Percentiles rank a stretch among this genome's conserved stretches.
Evolutionary conservation across 768 basidiomycete genomes (phyloP).

Genomic region (Postia placenta): DNA sequence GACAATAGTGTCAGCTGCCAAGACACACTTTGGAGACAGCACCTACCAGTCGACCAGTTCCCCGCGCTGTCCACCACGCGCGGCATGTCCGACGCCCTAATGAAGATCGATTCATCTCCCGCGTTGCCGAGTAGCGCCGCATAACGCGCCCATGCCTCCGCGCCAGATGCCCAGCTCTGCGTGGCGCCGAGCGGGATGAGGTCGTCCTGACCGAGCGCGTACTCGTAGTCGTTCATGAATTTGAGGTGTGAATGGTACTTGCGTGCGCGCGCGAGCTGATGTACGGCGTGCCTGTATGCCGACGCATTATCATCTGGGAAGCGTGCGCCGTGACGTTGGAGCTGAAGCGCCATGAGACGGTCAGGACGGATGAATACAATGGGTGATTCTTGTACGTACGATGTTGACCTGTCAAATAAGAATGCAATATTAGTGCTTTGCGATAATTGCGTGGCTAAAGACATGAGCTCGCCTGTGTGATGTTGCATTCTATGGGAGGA

Average conservation of each 20-base stretch:
- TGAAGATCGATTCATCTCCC: conserved; percentile 48
- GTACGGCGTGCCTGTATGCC: conserved; percentile 41
- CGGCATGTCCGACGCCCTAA: conserved; percentile 41
- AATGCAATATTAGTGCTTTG: background rate
- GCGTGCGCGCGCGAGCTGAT: conserved; percentile 45
- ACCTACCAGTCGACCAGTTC: conserved; percentile 63
- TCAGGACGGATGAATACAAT: background rate
- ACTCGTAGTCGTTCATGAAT: conserved; percentile 56
- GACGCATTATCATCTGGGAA: conserved; percentile 54
- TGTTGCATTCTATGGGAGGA: conserved; percentile 42
- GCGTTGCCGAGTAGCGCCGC: conserved; percentile 33
- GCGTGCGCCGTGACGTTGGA: conserved; percentile 78
- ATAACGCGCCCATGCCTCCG: conserved; percentile 50
- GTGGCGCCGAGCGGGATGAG: conserved; percentile 60
- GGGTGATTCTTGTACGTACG: conserved; percentile 31
- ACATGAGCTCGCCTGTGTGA: conserved; percentile 39
- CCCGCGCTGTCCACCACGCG: conserved; percentile 63
- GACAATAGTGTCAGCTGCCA: background rate
- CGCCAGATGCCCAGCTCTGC: conserved; percentile 55
- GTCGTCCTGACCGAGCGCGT: conserved; percentile 49
- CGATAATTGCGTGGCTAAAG: background rate
- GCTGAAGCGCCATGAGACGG: conserved; percentile 29
- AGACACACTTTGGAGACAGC: background rate
- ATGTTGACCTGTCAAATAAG: conserved; percentile 45
- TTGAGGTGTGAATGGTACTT: conserved; percentile 41